Evolutionary conservation across 345 rosid genomes (phyloP), one percentile per base, ranked within the genome.

Genomic region (Adansonia digitata): DNA sequence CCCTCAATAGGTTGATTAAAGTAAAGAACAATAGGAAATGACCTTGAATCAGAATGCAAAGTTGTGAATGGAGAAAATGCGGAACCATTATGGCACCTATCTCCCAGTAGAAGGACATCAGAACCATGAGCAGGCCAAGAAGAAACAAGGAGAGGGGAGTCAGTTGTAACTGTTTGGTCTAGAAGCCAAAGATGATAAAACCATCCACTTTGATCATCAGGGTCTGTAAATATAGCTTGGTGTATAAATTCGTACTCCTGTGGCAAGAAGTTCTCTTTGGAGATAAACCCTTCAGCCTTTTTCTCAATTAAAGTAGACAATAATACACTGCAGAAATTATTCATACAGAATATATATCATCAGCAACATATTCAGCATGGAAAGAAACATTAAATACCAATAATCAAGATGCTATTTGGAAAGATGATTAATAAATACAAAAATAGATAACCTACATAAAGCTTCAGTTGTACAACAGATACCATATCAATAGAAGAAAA

Each of bases 131-230:
- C 80, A 78, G 98, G 99, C 96, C 96, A 93, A 24, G 96, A 86
- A 73, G 96, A 83, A 81, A 82, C 81, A 63, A 95, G 91, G 60
- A 72, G 75, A 74, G 98, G 97, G 77, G 86, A 73, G 81, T 86
- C 88, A 75, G 69, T 82, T 77, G 80, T 85, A 77, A 89, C 86
- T 63, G 98, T 93, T 81, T 88, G 97, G 77, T 87, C 90, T 80
- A 93, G 91, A 82, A 95, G 94, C 98, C 99, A 95, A 72, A 79
- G 96, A 88, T 93, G 96, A 84, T 95, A 95, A 87, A 93, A 91
- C 99, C 98, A 95, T 64, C 93, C 98, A 74, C 99, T 90, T 85
- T 93, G 98, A 79, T 93, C 98, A 82, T 88, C 93, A 48, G 89
- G 90, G 77, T 95, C 98, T 0, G 93, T 93, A 77, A 91, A 93